Conservation (phyloP, 2,329 filamentous ascomycete genomes). For the Aspergillus sp. region DNA sequence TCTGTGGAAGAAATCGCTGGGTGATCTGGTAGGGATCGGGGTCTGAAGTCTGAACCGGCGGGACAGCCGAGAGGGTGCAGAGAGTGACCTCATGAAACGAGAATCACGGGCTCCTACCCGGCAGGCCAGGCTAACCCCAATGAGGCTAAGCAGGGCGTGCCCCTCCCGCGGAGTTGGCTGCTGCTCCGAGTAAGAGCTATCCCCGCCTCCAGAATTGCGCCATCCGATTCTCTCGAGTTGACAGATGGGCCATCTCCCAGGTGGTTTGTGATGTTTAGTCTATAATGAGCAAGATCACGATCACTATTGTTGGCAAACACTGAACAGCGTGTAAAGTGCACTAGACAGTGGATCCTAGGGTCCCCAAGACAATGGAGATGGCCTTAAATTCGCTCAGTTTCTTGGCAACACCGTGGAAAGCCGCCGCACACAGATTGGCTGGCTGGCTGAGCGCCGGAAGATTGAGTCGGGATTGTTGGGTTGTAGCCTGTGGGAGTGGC, state of each 20-base stretch:
- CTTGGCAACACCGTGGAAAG: slow-evolving; percentile 8
- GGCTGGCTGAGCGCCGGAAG: not conserved
- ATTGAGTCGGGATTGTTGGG: too few relatives aligned
- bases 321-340: not conserved
- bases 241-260: too few relatives aligned
- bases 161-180: slow-evolving; percentile 3
- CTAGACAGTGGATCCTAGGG: not conserved
- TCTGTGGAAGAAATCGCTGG: not conserved
- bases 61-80: not conserved
- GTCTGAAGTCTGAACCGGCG: slow-evolving; percentile 1
- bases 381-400: not conserved
- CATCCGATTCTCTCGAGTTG: not conserved
- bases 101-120: not conserved
- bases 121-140: too few relatives aligned
- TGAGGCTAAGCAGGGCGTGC: too few relatives aligned
- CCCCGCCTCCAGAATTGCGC: slow-evolving; percentile 7
- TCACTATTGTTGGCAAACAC: not conserved
- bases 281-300: not conserved
- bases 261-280: too few relatives aligned
- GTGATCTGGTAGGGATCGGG: not conserved
- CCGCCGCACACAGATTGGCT: slow-evolving; percentile 11
- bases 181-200: slow-evolving; percentile 1
- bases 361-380: not conserved
- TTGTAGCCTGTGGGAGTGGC: not conserved
- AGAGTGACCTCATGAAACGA: not conserved